phyloP scores from a whole-genome alignment of 2,329 filamentous ascomycete species.

The Colletotrichum magnum region DNA sequence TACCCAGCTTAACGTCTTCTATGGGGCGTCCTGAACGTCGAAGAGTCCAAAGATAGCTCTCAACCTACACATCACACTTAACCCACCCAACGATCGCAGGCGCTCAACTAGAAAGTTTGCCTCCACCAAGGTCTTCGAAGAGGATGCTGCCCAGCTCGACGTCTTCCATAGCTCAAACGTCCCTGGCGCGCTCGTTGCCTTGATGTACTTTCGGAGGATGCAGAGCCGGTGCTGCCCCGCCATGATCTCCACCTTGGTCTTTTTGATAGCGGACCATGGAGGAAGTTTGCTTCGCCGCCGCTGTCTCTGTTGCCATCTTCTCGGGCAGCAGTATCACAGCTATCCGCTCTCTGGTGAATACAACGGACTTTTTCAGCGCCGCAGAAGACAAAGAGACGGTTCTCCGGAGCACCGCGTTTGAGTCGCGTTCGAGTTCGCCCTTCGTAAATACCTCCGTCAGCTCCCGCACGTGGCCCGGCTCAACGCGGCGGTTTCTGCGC shows the following conservation, averaged over 20 bases:
- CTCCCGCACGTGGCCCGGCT: background rate
- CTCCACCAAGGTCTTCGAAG: slow-evolving; percentile 94
- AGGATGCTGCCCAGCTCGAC: slow-evolving; percentile 74
- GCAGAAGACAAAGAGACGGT: slow-evolving; percentile 4
- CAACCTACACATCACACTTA: slow-evolving; percentile 80
- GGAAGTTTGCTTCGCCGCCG: background rate
- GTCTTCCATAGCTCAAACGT: slow-evolving; percentile 37
- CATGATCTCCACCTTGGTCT: slow-evolving; percentile 7
- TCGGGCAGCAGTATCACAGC: too few species aligned
- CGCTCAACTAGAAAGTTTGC: slow-evolving; percentile 93
- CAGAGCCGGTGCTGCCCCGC: slow-evolving; percentile 37
- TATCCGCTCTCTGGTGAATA: background rate
- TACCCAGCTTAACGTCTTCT: too few species aligned
- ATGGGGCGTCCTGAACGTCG: slow-evolving; percentile 76
- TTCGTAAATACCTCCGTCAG: slow-evolving; percentile 8
- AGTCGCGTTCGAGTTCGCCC: background rate
- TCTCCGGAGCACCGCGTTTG: background rate
- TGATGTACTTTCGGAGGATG: slow-evolving; percentile 32
- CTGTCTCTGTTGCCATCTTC: background rate
- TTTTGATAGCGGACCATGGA: background rate
- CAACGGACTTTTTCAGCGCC: background rate
- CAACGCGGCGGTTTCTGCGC: slow-evolving; percentile 6
- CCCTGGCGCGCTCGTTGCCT: slow-evolving; percentile 17
- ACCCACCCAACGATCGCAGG: slow-evolving; percentile 87
- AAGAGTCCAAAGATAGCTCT: slow-evolving; percentile 63